These are phyloP conservation scores for Hanseniaspora meyeri DNA, from an alignment of 805 yeast species.

Conservation along the genomic window DNA sequence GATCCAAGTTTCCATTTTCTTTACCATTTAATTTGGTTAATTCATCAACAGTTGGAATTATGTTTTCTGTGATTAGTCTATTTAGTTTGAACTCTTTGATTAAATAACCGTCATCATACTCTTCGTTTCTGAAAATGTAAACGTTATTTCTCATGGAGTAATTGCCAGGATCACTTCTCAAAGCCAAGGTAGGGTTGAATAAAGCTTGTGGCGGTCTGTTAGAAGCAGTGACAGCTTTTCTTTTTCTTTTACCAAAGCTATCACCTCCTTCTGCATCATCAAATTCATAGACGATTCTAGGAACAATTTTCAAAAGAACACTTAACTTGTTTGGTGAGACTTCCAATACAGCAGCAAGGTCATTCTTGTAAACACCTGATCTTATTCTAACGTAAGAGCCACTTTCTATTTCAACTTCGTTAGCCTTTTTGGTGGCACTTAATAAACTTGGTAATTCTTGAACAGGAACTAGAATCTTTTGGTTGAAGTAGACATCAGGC, in stretches of 20 bases:
- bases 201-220: slow-evolving; percentile 74
- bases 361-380: slow-evolving; percentile 85
- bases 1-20: slow-evolving; percentile 70
- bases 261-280: slow-evolving; percentile 42
- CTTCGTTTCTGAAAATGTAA: slow-evolving; percentile 72
- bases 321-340: slow-evolving; percentile 90
- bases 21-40: slow-evolving; percentile 66
- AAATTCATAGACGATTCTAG: slow-evolving; percentile 67
- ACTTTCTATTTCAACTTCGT: slow-evolving; percentile 78
- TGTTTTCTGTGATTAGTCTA: slow-evolving; percentile 65
- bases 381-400: slow-evolving; percentile 86
- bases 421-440: slow-evolving; percentile 66
- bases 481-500: slow-evolving; percentile 65
- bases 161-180: slow-evolving; percentile 65
- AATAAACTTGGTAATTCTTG: slow-evolving; percentile 87
- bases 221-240: slow-evolving; percentile 38
- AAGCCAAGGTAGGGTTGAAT: slow-evolving; percentile 81
- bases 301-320: slow-evolving; percentile 84
- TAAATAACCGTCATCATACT: slow-evolving; percentile 77
- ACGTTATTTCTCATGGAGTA: slow-evolving; percentile 54
- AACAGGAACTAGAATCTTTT: slow-evolving; percentile 81
- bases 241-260: slow-evolving; percentile 32
- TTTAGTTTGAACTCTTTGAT: slow-evolving; percentile 77
- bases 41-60: slow-evolving; percentile 81
- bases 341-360: slow-evolving; percentile 84